Base-by-base conservation (phyloP, 2,329 filamentous ascomycete species). In the Zasmidium cellare region DNA sequence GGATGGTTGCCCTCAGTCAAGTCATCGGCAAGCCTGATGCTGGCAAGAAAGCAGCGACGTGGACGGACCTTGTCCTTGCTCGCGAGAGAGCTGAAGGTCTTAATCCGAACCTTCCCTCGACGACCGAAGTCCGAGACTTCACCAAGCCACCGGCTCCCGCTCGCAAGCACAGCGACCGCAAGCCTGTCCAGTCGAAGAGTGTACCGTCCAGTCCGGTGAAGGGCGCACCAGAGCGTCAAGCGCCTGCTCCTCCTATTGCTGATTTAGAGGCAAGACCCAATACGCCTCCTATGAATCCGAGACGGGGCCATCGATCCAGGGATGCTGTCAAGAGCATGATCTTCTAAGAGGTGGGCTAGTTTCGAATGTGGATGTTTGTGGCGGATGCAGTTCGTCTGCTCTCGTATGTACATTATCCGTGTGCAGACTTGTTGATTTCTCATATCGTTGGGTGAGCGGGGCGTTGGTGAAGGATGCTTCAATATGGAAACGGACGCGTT, bases 1-100 rank as follows among this genome's bases (percentile, higher is more conserved):
- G 94, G 94, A 94, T 99, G 89, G 87, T 87, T 72, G 89, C 91
- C 14, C 84, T 99, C 20, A 83, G 83, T 2, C 92, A 97, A 56
- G 80, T 81, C 12, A 81, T 87, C 2, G 85, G 85, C 62, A 86
- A 85, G 64, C 80, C 83, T 44, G 72, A 73, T 35, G 69, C 74
- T 12, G 76, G 77, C 38, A 71, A 75, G 56, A 85, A 83, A 67
- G 78, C 79, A n/a, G 63, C 67, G 41, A 67, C 64, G 25, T 87
- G 85, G 85, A 84, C 84, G 0, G 83, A 86, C 53, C 75, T 86
- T 64, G 83, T 87, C 3, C 77, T 87, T 5, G 75, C 76, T 19
- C 75, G 77, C 53, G 78, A 81, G 62, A 61, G 60, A 45, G 52
- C 59, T 18, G 63, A 61, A 11, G 55, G 57, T 23, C 48, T 55